A percentile compares a stretch with the other conserved stretches of the same genome.
Conservation (phyloP, 169 alveolate genomes). For the Eimeria maxima region DNA sequence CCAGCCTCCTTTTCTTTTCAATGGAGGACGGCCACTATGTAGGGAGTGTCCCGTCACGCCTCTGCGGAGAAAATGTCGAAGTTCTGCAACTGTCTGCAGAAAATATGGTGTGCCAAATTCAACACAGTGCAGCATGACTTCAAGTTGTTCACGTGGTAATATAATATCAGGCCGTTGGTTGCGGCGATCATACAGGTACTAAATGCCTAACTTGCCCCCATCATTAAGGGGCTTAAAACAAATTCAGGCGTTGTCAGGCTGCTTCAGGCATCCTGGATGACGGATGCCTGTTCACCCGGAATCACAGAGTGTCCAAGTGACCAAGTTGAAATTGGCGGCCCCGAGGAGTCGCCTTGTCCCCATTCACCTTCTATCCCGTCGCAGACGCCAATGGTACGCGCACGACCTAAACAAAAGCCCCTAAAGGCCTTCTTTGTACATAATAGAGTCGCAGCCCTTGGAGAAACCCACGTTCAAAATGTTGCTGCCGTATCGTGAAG, state of each 20-base stretch:
- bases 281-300: background rate
- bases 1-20: slow-evolving; percentile 66
- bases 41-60: slow-evolving; percentile 77
- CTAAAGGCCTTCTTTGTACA: background rate
- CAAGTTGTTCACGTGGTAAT: slow-evolving; percentile 5
- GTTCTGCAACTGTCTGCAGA: slow-evolving; percentile 80
- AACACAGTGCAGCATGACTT: background rate
- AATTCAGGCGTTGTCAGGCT: slow-evolving; percentile 61
- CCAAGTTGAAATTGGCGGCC: background rate
- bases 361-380: background rate
- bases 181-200: slow-evolving; percentile 72
- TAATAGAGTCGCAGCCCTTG: background rate
- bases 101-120: slow-evolving; percentile 58
- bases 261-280: slow-evolving; percentile 72
- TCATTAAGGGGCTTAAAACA: background rate
- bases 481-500: background rate
- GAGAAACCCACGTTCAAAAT: background rate
- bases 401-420: background rate
- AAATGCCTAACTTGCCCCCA: background rate
- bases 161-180: slow-evolving; percentile 65
- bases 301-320: background rate
- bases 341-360: slow-evolving; percentile 41
- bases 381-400: slow-evolving; percentile 31
- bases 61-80: slow-evolving; percentile 79
- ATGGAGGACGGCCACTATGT: slow-evolving; percentile 76